A percentile compares a stretch with the other conserved stretches of the same genome.
Evolutionary conservation across 2,329 filamentous ascomycete genomes (phyloP).

Genomic region (Aspergillus uvarum): DNA sequence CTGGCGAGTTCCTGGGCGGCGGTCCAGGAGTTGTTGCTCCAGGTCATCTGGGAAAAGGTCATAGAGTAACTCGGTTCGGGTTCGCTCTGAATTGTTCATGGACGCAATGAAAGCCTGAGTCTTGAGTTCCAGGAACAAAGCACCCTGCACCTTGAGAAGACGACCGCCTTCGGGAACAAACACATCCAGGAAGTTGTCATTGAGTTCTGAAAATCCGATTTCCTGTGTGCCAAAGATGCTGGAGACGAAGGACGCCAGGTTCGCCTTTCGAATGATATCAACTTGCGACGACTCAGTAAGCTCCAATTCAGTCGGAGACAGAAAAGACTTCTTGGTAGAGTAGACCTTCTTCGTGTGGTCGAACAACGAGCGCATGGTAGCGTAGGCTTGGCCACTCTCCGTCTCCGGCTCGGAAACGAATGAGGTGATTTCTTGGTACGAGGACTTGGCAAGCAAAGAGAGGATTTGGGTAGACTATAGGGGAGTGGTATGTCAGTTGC

Average conservation of each 20-base stretch:
- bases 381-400: slow-evolving; percentile 61
- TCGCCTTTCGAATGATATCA: slow-evolving; percentile 62
- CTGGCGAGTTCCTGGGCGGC: slow-evolving; percentile 55
- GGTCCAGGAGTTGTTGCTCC: slow-evolving; percentile 52
- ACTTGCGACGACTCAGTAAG: slow-evolving; percentile 54
- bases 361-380: slow-evolving; percentile 61
- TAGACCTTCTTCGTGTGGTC: slow-evolving; percentile 64
- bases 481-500: background rate
- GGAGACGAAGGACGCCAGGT: slow-evolving; percentile 64
- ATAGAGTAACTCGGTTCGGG: slow-evolving; percentile 57
- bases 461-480: slow-evolving; percentile 59
- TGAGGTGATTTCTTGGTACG: slow-evolving; percentile 56
- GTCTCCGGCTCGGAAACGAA: slow-evolving; percentile 58
- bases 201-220: slow-evolving; percentile 63
- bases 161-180: slow-evolving; percentile 61
- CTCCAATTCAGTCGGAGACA: slow-evolving; percentile 54
- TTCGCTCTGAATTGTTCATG: slow-evolving; percentile 56
- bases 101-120: slow-evolving; percentile 66
- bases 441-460: slow-evolving; percentile 56
- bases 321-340: slow-evolving; percentile 55
- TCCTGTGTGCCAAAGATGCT: slow-evolving; percentile 64
- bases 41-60: slow-evolving; percentile 61
- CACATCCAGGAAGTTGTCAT: slow-evolving; percentile 63
- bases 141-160: slow-evolving; percentile 60
- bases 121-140: slow-evolving; percentile 64